Conservation (phyloP, 495 filamentous ascomycete genomes). For the Neurospora sp. region DNA sequence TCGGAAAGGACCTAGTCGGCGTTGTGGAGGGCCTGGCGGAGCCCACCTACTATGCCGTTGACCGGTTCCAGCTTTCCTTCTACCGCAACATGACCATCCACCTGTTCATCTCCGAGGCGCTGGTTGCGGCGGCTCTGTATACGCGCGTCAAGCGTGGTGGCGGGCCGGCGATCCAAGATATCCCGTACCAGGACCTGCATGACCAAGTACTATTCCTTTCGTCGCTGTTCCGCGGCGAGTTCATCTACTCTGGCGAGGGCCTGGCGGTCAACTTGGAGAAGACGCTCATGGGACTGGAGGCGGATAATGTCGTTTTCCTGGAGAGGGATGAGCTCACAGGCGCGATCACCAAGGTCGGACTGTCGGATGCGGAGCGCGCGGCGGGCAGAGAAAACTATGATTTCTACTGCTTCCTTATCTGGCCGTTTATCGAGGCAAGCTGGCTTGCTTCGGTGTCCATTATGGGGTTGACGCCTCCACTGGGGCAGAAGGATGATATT, state of each 20-base stretch:
- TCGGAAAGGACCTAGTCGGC: slow-evolving; percentile 81
- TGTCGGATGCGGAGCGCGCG: slow-evolving; percentile 64
- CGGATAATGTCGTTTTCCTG: slow-evolving; percentile 68
- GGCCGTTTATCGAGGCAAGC: slow-evolving; percentile 89
- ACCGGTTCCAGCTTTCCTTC: slow-evolving; percentile 93
- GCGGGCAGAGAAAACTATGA: slow-evolving; percentile 88
- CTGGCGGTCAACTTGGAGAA: slow-evolving; percentile 67
- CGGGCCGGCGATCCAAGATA: slow-evolving; percentile 66
- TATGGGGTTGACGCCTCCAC: slow-evolving; percentile 71
- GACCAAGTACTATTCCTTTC: slow-evolving; percentile 83
- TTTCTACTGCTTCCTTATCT: slow-evolving; percentile 96
- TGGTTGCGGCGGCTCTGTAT: slow-evolving; percentile 85
- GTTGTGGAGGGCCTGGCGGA: slow-evolving; percentile 69
- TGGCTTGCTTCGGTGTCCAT: slow-evolving; percentile 87
- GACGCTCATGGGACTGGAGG: slow-evolving; percentile 65
- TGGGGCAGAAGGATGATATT: slow-evolving; percentile 45
- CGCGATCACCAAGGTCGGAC: slow-evolving; percentile 52
- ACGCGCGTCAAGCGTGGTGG: slow-evolving; percentile 82
- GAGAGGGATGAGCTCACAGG: slow-evolving; percentile 42
- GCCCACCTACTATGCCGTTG: slow-evolving; percentile 84
- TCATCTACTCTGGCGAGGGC: slow-evolving; percentile 88
- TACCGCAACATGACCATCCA: slow-evolving; percentile 99
- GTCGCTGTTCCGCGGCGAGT: slow-evolving; percentile 87
- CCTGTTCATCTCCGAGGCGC: slow-evolving; percentile 83
- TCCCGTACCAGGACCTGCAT: slow-evolving; percentile 58